phyloP scores from a whole-genome alignment of 2,329 filamentous ascomycete genomes.

The Arachnopeziza araneosa region DNA sequence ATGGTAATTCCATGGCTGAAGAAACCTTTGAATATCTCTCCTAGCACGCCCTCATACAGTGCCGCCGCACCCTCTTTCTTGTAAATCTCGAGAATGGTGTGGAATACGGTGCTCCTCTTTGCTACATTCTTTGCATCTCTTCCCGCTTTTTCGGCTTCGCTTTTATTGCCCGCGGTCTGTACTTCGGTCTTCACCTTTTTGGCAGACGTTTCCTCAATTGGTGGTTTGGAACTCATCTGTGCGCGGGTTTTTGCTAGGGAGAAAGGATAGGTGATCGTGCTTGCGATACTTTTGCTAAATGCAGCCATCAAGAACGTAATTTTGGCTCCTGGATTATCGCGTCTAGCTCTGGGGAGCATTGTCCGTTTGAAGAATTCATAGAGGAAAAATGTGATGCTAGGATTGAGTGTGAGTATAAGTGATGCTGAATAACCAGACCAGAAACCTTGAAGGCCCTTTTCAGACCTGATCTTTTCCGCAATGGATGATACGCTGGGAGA shows the following conservation, averaged over 20 bases:
- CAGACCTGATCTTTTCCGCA: conserved; percentile 54
- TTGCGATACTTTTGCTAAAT: conserved; percentile 71
- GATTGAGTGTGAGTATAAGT: conserved; percentile 76
- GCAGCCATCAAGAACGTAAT: conserved; percentile 66
- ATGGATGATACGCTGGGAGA: conserved; percentile 46
- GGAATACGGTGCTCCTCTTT: conserved; percentile 51
- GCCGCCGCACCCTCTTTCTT: conserved; percentile 60
- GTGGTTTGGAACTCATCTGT: conserved; percentile 50
- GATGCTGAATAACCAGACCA: conserved; percentile 86
- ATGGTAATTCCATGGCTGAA: conserved; percentile 83
- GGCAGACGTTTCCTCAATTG: conserved; percentile 25
- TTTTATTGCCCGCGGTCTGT: conserved; percentile 28
- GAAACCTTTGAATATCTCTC: conserved; percentile 77
- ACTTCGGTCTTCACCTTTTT: conserved; percentile 28
- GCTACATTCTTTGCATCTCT: conserved; percentile 19
- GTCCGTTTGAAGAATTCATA: conserved; percentile 64
- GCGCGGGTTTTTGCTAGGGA: conserved; percentile 77
- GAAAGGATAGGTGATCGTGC: conserved; percentile 76
- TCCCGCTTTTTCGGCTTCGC: conserved; percentile 21
- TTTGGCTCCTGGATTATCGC: conserved; percentile 45
- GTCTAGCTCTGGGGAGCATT: conserved; percentile 48
- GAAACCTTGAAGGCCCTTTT: conserved; percentile 70
- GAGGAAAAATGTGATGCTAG: conserved; percentile 78
- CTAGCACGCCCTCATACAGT: conserved; percentile 70
- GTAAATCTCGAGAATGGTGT: conserved; percentile 52